Percentiles rank a stretch among this genome's conserved stretches.
Conservation (phyloP, 768 basidiomycete genomes). For the Kwoniella bestiolae region DNA sequence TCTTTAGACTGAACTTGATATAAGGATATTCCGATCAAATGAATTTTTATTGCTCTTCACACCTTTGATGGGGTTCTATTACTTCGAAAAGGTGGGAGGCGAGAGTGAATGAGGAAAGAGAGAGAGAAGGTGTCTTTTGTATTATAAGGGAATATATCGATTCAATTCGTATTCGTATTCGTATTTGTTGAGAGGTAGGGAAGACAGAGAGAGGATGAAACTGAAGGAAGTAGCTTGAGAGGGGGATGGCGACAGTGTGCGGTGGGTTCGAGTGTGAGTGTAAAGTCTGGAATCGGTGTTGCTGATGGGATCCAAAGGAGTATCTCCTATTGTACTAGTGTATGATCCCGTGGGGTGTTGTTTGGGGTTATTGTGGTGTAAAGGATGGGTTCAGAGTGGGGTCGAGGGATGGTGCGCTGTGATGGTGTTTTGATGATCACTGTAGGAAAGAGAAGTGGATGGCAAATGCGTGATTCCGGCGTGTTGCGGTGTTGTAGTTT, state of each 20-base stretch:
- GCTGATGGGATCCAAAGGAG: too few relatives aligned
- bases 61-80: neutral
- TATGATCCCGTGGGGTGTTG: neutral
- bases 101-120: neutral
- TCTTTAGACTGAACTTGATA: neutral
- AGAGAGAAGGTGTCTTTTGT: neutral
- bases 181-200: too few relatives aligned
- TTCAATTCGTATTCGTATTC: too few relatives aligned
- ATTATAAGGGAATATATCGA: neutral
- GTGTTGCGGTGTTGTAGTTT: neutral
- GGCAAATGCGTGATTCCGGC: neutral
- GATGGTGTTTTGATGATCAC: conserved; percentile 3
- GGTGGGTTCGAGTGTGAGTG: too few relatives aligned
- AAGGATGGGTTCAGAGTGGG: neutral
- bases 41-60: neutral
- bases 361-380: neutral
- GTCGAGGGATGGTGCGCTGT: neutral
- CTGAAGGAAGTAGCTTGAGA: too few relatives aligned
- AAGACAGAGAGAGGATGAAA: too few relatives aligned
- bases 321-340: too few relatives aligned
- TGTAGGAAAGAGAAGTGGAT: neutral
- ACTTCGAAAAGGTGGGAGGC: neutral
- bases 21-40: conserved; percentile 5
- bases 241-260: too few relatives aligned
- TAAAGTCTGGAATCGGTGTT: too few relatives aligned